phyloP scores from a whole-genome alignment of 495 filamentous ascomycete species.

The Tuber brumale region DNA sequence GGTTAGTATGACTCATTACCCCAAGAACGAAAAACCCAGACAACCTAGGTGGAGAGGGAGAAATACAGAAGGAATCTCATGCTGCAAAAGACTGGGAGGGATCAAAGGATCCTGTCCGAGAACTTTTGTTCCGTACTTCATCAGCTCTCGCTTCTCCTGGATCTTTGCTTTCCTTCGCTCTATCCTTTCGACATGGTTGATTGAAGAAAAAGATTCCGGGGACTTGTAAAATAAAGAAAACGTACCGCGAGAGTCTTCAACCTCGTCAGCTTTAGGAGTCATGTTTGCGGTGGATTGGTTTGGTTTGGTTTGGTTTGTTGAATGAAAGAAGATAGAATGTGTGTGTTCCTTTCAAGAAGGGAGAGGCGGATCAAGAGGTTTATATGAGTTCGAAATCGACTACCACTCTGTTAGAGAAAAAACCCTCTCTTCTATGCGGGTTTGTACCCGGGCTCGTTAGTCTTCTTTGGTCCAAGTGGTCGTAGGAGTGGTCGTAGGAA shows the following conservation, averaged over 20 bases:
- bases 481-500: slow-evolving; percentile 1
- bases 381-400: not conserved
- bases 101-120: slow-evolving; percentile 92
- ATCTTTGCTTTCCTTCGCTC: slow-evolving; percentile 4
- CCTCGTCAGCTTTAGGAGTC: slow-evolving; percentile 30
- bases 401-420: not conserved
- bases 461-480: not conserved
- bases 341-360: not conserved
- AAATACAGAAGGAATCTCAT: slow-evolving; percentile 75
- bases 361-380: not conserved
- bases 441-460: slow-evolving; percentile 1
- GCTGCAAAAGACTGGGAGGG: slow-evolving; percentile 76
- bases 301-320: slow-evolving; percentile 7
- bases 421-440: not conserved
- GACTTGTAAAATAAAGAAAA: slow-evolving; percentile 8
- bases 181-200: slow-evolving; percentile 1
- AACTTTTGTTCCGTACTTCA: slow-evolving; percentile 51
- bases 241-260: slow-evolving; percentile 39
- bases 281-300: slow-evolving; percentile 18
- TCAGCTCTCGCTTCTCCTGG: slow-evolving; percentile 17
- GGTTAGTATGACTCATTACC: slow-evolving; percentile 20
- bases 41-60: slow-evolving; percentile 35
- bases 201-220: slow-evolving; percentile 12
- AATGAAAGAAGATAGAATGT: not conserved
- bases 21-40: not conserved